phyloP scores from a whole-genome alignment of 352 stramenopile species.

The Globisporangium paroecandrum region DNA sequence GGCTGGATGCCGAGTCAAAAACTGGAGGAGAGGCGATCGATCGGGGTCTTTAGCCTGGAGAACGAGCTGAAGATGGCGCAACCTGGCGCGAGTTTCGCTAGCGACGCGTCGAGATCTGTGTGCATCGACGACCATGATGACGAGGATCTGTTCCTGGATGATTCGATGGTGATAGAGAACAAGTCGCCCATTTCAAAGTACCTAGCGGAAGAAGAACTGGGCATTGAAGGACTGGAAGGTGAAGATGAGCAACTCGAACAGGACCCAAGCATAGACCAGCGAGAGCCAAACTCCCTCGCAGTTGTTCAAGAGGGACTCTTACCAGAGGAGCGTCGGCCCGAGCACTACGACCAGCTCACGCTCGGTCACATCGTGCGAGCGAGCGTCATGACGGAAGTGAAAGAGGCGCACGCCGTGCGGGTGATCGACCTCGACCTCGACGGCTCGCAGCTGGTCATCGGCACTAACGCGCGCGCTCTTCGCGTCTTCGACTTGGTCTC shows the following conservation, averaged over 20 bases:
- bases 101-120: constrained; percentile 1
- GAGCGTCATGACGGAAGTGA: constrained; percentile 48
- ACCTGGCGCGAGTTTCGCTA: neutral
- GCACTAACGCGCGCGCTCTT: constrained; percentile 56
- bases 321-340: neutral
- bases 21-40: neutral
- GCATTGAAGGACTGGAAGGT: neutral
- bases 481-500: constrained; percentile 45
- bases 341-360: constrained; percentile 36
- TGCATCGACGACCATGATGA: constrained; percentile 1
- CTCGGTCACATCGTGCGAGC: constrained; percentile 43
- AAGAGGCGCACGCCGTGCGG: constrained; percentile 51
- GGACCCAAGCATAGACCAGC: neutral
- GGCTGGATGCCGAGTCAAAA: neutral
- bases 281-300: neutral
- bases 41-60: neutral
- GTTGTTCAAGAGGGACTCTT: neutral
- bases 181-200: constrained; percentile 10
- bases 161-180: neutral
- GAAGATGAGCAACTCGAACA: neutral
- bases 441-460: constrained; percentile 46
- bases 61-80: neutral
- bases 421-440: constrained; percentile 42
- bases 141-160: neutral
- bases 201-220: neutral